phyloP scores from a whole-genome alignment of 2,329 filamentous ascomycete species.

The Stagonosporopsis vannaccii region DNA sequence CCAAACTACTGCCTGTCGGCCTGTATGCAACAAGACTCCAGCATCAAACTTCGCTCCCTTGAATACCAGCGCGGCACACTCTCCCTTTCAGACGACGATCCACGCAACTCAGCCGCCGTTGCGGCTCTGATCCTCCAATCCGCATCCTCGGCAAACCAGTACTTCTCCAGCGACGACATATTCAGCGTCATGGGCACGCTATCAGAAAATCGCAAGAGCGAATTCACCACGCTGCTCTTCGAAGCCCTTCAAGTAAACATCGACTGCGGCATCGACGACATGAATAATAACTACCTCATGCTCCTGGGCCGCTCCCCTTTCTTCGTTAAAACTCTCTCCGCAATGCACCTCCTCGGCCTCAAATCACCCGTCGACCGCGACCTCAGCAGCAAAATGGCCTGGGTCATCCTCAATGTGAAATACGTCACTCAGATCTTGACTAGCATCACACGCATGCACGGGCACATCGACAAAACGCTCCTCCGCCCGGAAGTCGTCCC shows the following conservation, averaged over 20 bases:
- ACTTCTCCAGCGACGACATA: slow-evolving; percentile 58
- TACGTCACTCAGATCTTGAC: slow-evolving; percentile 70
- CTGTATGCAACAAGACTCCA: slow-evolving; percentile 53
- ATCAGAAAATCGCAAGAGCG: slow-evolving; percentile 35
- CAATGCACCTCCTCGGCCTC: slow-evolving; percentile 77
- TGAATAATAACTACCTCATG: slow-evolving; percentile 56
- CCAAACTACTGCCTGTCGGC: slow-evolving; percentile 58
- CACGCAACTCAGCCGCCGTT: slow-evolving; percentile 48
- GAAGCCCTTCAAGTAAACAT: slow-evolving; percentile 62
- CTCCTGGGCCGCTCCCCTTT: slow-evolving; percentile 64
- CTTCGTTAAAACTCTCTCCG: slow-evolving; percentile 78
- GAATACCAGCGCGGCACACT: slow-evolving; percentile 49
- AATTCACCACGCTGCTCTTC: slow-evolving; percentile 71
- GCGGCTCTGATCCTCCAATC: slow-evolving; percentile 54
- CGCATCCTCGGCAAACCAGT: slow-evolving; percentile 53
- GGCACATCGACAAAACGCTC: slow-evolving; percentile 58
- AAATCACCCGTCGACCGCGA: slow-evolving; percentile 53
- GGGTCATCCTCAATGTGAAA: slow-evolving; percentile 76
- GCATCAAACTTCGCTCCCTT: slow-evolving; percentile 52
- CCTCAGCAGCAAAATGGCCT: slow-evolving; percentile 76
- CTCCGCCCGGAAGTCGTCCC: slow-evolving; percentile 46
- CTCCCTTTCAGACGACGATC: slow-evolving; percentile 38
- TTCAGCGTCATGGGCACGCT: slow-evolving; percentile 50
- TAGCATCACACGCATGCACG: slow-evolving; percentile 57
- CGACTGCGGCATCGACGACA: slow-evolving; percentile 82